Evolutionary conservation across 2,329 filamentous ascomycete species (phyloP).

Genomic region (Akanthomyces dipterigenus): DNA sequence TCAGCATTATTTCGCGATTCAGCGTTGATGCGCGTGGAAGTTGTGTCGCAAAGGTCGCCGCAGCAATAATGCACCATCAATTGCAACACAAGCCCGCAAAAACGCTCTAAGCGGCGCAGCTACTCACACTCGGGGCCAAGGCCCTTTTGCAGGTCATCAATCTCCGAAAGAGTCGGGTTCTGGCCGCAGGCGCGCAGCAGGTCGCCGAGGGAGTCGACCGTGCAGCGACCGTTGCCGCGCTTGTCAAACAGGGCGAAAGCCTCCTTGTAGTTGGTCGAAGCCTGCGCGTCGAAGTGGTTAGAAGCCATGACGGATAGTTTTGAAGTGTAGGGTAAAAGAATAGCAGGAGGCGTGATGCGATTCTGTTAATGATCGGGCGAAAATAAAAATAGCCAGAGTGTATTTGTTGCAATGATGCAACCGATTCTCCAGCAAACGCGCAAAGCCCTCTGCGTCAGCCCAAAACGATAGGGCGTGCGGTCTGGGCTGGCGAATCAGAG

Average conservation of each 20-base stretch:
- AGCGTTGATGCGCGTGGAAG: background rate
- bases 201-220: constrained; percentile 81
- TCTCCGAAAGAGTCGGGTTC: constrained; percentile 93
- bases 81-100: constrained; percentile 9
- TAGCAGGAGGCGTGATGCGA: background rate
- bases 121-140: constrained; percentile 85
- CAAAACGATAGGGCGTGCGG: background rate
- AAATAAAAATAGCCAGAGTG: background rate
- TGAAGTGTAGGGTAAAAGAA: background rate
- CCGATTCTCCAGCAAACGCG: background rate
- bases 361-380: constrained; percentile 3
- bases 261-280: constrained; percentile 99
- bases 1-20: background rate
- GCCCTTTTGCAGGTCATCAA: constrained; percentile 83
- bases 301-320: constrained; percentile 35
- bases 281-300: constrained; percentile 52
- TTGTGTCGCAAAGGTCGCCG: background rate
- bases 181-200: constrained; percentile 94
- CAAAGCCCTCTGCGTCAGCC: background rate
- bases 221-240: constrained; percentile 90
- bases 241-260: constrained; percentile 99
- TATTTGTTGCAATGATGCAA: background rate
- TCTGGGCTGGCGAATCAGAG: constrained; percentile 27
- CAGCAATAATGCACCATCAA: constrained; percentile 5
- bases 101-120: background rate